Percentiles rank a stretch among this genome's conserved stretches.
Conservation (phyloP, 2,329 filamentous ascomycete species). For the Ophiostoma fasciatum region DNA sequence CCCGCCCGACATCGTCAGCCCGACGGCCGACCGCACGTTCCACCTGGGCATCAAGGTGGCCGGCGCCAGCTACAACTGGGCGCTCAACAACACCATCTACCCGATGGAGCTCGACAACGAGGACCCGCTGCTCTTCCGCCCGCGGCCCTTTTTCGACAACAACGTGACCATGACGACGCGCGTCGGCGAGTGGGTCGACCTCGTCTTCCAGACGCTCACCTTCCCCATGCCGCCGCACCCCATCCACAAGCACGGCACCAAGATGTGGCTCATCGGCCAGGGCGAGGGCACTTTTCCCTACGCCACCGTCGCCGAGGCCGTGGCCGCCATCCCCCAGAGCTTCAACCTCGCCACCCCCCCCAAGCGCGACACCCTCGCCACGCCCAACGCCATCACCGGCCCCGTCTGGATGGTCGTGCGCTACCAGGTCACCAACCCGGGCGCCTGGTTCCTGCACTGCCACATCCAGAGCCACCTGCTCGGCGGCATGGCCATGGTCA, state of each 20-base stretch:
- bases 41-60: conserved; percentile 25
- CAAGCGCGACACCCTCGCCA: conserved; percentile 33
- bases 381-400: conserved; percentile 17
- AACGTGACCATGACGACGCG: conserved; percentile 34
- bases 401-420: conserved; percentile 34
- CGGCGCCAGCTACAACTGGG: conserved; percentile 36
- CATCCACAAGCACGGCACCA: conserved; percentile 50
- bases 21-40: conserved; percentile 29
- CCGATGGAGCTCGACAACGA: conserved; percentile 21
- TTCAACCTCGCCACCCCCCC: conserved; percentile 46
- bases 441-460: conserved; percentile 40
- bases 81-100: conserved; percentile 31
- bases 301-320: conserved; percentile 36
- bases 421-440: conserved; percentile 37
- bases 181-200: conserved; percentile 37
- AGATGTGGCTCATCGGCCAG: conserved; percentile 40
- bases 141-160: conserved; percentile 18
- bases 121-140: conserved; percentile 31
- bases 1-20: conserved; percentile 28
- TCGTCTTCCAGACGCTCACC: conserved; percentile 31
- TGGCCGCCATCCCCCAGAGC: conserved; percentile 25
- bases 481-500: conserved; percentile 39
- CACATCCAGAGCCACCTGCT: conserved; percentile 38
- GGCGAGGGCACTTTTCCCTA: conserved; percentile 37
- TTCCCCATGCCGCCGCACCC: conserved; percentile 39